phyloP scores from a whole-genome alignment of 768 basidiomycete species.

The Boletus barrowsii region DNA sequence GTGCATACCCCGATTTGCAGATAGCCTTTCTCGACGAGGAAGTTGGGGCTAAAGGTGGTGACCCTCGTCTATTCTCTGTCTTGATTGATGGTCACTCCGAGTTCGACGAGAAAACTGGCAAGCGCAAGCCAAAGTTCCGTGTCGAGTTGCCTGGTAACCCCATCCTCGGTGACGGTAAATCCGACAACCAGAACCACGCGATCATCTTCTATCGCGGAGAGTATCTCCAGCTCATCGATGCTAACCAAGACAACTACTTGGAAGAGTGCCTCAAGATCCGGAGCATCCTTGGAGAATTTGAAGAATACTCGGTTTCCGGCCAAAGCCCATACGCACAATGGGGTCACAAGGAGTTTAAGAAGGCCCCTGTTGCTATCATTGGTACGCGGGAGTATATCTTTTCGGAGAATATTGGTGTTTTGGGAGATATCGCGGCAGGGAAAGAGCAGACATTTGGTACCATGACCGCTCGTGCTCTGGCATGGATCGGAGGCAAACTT shows the following conservation, averaged over 20 bases:
- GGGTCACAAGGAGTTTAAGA: slow-evolving; percentile 91
- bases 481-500: slow-evolving; percentile 97
- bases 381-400: slow-evolving; percentile 99
- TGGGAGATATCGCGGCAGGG: slow-evolving; percentile 98
- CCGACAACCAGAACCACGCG: slow-evolving; percentile 99
- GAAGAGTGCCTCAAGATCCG: slow-evolving; percentile 99
- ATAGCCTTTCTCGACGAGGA: slow-evolving; percentile 99
- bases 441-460: slow-evolving; percentile 99
- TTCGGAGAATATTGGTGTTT: slow-evolving; percentile 98
- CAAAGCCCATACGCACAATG: slow-evolving; percentile 96
- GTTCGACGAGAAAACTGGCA: slow-evolving; percentile 81
- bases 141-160: slow-evolving; percentile 98
- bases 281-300: slow-evolving; percentile 96
- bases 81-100: slow-evolving; percentile 98
- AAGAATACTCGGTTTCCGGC: slow-evolving; percentile 85
- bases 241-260: slow-evolving; percentile 99
- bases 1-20: slow-evolving; percentile 97
- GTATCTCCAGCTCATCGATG: slow-evolving; percentile 98
- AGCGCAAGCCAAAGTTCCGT: slow-evolving; percentile 94
- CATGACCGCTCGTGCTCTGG: slow-evolving; percentile 89
- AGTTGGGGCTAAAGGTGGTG: slow-evolving; percentile 80
- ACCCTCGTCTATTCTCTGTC: slow-evolving; percentile 85
- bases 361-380: slow-evolving; percentile 92
- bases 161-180: slow-evolving; percentile 98
- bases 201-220: slow-evolving; percentile 99